phyloP scores from a whole-genome alignment of 2,329 filamentous ascomycete genomes.

The Blumeriella jaapii region DNA sequence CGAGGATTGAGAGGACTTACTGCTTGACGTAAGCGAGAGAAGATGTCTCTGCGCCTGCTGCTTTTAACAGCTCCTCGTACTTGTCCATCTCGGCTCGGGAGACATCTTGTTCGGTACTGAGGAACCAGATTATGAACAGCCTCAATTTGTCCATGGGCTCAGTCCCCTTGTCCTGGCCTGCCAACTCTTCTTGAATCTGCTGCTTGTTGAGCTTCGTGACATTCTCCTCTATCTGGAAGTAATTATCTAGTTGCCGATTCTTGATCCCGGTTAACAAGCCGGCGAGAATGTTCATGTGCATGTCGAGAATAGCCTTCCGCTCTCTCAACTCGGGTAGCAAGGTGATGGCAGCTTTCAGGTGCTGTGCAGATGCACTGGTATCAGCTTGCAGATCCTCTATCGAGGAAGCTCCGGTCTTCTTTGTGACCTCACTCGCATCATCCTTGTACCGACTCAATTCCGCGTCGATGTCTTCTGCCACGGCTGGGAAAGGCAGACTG shows the following conservation, averaged over 20 bases:
- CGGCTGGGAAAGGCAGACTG: conserved; percentile 81
- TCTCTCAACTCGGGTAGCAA: conserved; percentile 84
- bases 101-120: conserved; percentile 86
- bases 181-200: conserved; percentile 80
- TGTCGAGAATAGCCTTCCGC: conserved; percentile 84
- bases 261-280: conserved; percentile 71
- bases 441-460: conserved; percentile 93
- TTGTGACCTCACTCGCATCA: conserved; percentile 86
- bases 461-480: conserved; percentile 89
- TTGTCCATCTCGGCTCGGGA: conserved; percentile 70
- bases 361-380: conserved; percentile 77
- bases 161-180: conserved; percentile 68
- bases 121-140: conserved; percentile 92
- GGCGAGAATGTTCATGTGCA: conserved; percentile 98
- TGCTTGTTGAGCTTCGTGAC: conserved; percentile 83
- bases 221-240: conserved; percentile 88
- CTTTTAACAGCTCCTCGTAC: conserved; percentile 74
- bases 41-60: conserved; percentile 63
- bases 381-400: conserved; percentile 90
- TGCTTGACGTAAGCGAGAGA: conserved; percentile 79
- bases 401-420: conserved; percentile 84
- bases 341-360: conserved; percentile 92
- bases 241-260: conserved; percentile 88
- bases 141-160: conserved; percentile 82
- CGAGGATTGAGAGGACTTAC: conserved; percentile 34